phyloP scores from a whole-genome alignment of 345 rosid genomes.

The Hypericum androsaemum region DNA sequence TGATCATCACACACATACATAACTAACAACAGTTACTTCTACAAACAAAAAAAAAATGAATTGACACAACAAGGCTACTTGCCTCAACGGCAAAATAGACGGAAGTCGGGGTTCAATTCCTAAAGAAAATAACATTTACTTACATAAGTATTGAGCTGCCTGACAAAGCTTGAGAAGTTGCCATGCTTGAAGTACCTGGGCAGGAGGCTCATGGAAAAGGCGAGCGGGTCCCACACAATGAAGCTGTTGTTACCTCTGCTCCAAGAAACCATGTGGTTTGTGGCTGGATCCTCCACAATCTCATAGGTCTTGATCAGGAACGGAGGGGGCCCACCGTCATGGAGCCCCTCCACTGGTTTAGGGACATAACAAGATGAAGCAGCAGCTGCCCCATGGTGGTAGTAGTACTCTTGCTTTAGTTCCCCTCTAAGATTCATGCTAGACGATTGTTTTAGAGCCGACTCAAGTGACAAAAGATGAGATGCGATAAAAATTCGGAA shows the following conservation, averaged over 20 bases:
- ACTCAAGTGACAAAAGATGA: too few relatives aligned
- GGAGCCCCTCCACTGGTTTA: constrained; percentile 54
- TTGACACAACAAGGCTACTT: background rate
- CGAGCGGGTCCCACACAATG: constrained; percentile 62
- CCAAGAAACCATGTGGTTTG: constrained; percentile 62
- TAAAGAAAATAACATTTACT: background rate
- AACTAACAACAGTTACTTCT: too few relatives aligned
- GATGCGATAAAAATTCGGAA: too few relatives aligned
- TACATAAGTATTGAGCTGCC: constrained; percentile 31
- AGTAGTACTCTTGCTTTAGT: too few relatives aligned
- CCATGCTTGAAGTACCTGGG: constrained; percentile 28
- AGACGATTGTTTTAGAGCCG: too few relatives aligned
- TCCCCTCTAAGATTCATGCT: too few relatives aligned
- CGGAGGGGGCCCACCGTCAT: constrained; percentile 60
- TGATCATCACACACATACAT: too few relatives aligned
- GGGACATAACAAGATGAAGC: constrained; percentile 4
- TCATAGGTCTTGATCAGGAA: constrained; percentile 68
- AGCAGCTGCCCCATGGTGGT: too few relatives aligned
- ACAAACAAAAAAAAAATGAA: too few relatives aligned
- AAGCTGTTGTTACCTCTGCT: constrained; percentile 54
- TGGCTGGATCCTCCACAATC: constrained; percentile 47
- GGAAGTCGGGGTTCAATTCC: background rate
- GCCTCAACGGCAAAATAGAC: constrained; percentile 1
- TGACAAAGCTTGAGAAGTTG: constrained; percentile 29
- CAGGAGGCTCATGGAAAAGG: constrained; percentile 16